These are phyloP conservation scores for Candida lessepsii DNA, from an alignment of 805 yeast species.

Conservation along the genomic window DNA sequence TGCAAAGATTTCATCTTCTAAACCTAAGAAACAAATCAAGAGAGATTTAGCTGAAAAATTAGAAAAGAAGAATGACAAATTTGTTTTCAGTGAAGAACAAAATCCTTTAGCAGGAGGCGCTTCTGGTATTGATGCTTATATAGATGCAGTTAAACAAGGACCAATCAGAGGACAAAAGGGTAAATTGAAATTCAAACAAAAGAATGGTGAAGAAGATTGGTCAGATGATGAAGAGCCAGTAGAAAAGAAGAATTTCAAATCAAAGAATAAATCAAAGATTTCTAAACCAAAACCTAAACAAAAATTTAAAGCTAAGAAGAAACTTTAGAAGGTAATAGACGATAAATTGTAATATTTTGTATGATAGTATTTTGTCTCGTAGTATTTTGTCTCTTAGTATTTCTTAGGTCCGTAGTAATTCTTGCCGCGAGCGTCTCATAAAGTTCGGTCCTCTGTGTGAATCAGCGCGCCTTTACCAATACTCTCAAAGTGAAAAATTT, in stretches of 20 bases:
- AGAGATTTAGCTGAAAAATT: conserved; percentile 39
- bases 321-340: too few relatives aligned
- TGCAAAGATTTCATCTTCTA: conserved; percentile 85
- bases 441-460: too few relatives aligned
- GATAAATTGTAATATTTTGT: too few relatives aligned
- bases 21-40: conserved; percentile 61
- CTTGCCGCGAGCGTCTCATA: too few relatives aligned
- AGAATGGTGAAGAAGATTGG: conserved; percentile 46
- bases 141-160: conserved; percentile 89
- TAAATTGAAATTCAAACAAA: conserved; percentile 81
- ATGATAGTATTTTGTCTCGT: too few relatives aligned
- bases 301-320: conserved; percentile 59
- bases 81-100: conserved; percentile 59
- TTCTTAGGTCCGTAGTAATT: too few relatives aligned
- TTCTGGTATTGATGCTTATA: conserved; percentile 82
- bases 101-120: conserved; percentile 45
- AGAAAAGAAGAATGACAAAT: conserved; percentile 62
- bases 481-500: conserved; percentile 6
- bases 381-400: too few relatives aligned
- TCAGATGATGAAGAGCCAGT: conserved; percentile 48
- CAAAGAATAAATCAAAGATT: conserved; percentile 23
- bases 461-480: too few relatives aligned
- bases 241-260: conserved; percentile 14
- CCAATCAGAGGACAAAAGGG: conserved; percentile 94
- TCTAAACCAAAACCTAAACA: conserved; percentile 43